Percentiles rank a stretch among this genome's conserved stretches.
phyloP scores from a whole-genome alignment of 75 land plant genomes.

The Isoetes taiwanensis region DNA sequence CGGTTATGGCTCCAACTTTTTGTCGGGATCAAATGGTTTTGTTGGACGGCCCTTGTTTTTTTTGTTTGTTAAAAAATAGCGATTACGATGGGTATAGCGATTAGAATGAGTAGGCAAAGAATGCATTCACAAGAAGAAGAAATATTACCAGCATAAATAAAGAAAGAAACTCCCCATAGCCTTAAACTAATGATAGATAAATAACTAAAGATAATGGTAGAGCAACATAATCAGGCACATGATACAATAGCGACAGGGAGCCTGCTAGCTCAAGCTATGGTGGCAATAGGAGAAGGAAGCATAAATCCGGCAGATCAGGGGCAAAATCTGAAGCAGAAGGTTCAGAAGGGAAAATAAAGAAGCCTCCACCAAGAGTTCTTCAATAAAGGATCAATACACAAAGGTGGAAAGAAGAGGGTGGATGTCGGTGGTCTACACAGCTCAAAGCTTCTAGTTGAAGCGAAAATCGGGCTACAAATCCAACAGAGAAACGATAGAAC shows the following conservation, averaged over 20 bases:
- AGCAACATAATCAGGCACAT: slow-evolving; percentile 14
- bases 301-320: slow-evolving; percentile 2
- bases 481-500: slow-evolving; percentile 31
- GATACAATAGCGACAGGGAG: slow-evolving; percentile 11
- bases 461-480: slow-evolving; percentile 25
- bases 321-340: neutral
- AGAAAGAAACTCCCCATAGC: no score
- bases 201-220: no score
- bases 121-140: no score
- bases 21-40: no score
- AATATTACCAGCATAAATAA: no score
- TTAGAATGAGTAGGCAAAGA: no score
- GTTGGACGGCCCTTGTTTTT: no score
- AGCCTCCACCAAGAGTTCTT: slow-evolving; percentile 25
- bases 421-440: slow-evolving; percentile 27
- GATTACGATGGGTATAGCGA: no score
- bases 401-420: slow-evolving; percentile 29
- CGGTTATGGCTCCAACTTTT: no score
- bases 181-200: no score
- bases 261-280: slow-evolving; percentile 16
- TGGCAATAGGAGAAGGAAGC: slow-evolving; percentile 16
- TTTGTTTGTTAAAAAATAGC: no score
- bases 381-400: slow-evolving; percentile 14
- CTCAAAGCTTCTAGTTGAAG: slow-evolving; percentile 24
- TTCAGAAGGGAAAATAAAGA: neutral